These are phyloP conservation scores for Pinus taeda DNA, from an alignment of 75 land plant genomes.

Conservation along the genomic window DNA sequence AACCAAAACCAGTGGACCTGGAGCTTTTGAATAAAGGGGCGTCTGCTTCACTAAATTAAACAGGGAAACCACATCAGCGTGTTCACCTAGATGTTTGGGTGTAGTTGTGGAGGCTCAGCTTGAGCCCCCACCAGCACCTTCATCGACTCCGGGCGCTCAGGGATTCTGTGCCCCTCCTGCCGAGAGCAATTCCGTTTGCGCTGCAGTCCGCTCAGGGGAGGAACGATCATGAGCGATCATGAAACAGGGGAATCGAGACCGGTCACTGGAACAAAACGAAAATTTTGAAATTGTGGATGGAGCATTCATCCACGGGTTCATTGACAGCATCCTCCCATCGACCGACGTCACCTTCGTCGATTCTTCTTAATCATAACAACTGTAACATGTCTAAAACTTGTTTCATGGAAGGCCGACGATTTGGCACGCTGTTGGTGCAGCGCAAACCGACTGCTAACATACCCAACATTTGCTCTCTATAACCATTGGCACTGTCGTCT, in stretches of 20 bases:
- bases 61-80: conserved; percentile 34
- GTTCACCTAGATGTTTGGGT: conserved; percentile 43
- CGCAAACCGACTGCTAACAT: background rate
- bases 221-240: background rate
- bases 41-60: conserved; percentile 42
- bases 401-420: background rate
- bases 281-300: too few relatives aligned
- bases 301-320: too few relatives aligned
- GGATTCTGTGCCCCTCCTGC: conserved; percentile 26
- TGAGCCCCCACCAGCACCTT: conserved; percentile 46
- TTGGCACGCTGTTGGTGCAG: background rate
- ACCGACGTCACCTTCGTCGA: too few relatives aligned
- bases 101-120: conserved; percentile 66
- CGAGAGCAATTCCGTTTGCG: conserved; percentile 23
- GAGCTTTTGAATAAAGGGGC: too few relatives aligned
- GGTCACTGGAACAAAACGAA: too few relatives aligned
- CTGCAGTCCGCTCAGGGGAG: conserved; percentile 47
- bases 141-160: conserved; percentile 60
- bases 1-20: too few relatives aligned
- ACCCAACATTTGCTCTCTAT: background rate
- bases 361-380: too few relatives aligned
- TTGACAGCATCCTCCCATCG: too few relatives aligned
- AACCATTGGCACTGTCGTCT: background rate
- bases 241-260: too few relatives aligned
- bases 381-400: background rate